Evolutionary conservation across 805 yeast genomes (phyloP).

Genomic region (Wickerhamomyces canadensis): DNA sequence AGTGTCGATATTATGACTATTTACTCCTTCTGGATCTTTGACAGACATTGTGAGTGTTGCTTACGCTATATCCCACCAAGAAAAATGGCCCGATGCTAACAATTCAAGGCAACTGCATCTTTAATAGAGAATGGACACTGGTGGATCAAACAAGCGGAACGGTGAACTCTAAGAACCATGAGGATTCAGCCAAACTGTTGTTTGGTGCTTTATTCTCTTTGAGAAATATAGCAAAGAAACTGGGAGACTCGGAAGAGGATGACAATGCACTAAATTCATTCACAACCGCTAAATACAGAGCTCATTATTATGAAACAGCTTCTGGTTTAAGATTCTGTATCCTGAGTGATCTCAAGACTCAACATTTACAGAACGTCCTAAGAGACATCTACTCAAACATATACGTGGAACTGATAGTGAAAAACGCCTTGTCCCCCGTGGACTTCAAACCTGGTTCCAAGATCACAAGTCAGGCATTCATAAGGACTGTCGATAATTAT

Average conservation of each 20-base stretch:
- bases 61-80: no score
- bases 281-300: conserved; percentile 70
- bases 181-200: conserved; percentile 71
- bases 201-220: conserved; percentile 83
- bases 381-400: conserved; percentile 54
- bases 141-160: conserved; percentile 27
- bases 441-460: conserved; percentile 49
- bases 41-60: conserved; percentile 67
- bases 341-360: conserved; percentile 58
- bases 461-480: conserved; percentile 53
- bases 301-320: conserved; percentile 76
- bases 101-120: conserved; percentile 61
- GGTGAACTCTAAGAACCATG: conserved; percentile 49
- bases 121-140: conserved; percentile 64
- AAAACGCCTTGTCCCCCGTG: conserved; percentile 54
- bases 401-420: conserved; percentile 55
- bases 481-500: conserved; percentile 34
- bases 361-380: conserved; percentile 49
- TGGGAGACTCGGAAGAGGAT: conserved; percentile 31
- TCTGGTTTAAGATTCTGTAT: conserved; percentile 73
- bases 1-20: conserved; percentile 50
- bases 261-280: conserved; percentile 41
- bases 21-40: conserved; percentile 85
- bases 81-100: not conserved
- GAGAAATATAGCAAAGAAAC: conserved; percentile 63